Conservation (phyloP, 2,329 filamentous ascomycete genomes). For the Cercospora sp. region DNA sequence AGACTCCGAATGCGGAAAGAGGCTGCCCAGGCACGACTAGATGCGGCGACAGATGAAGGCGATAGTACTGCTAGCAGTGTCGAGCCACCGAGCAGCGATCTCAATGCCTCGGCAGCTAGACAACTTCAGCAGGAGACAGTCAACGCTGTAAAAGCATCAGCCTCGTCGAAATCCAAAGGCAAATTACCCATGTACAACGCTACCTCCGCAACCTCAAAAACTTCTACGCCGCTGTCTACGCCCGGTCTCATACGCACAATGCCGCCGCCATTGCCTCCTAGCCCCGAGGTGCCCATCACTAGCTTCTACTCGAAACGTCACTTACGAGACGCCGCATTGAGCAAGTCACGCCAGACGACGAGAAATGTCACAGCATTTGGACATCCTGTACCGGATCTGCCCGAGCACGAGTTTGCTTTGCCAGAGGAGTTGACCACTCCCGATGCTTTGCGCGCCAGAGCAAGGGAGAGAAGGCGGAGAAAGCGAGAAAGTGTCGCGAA, state of each 20-base stretch:
- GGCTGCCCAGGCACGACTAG: conserved; percentile 54
- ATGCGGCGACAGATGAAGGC: conserved; percentile 45
- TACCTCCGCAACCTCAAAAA: conserved; percentile 14
- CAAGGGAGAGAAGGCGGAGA: conserved; percentile 62
- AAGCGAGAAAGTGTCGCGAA: conserved; percentile 52
- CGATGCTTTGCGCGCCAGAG: conserved; percentile 55
- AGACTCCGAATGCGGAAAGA: conserved; percentile 75
- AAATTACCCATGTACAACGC: conserved; percentile 33
- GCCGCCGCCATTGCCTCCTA: conserved; percentile 32
- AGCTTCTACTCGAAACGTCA: conserved; percentile 84
- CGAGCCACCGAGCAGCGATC: conserved; percentile 66
- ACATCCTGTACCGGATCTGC: conserved; percentile 71
- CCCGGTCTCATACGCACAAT: conserved; percentile 11
- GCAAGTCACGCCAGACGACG: conserved; percentile 49
- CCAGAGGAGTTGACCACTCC: conserved; percentile 62
- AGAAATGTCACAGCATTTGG: conserved; percentile 79
- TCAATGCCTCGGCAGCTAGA: conserved; percentile 69
- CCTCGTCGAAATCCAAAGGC: conserved; percentile 37
- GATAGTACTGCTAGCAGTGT: conserved; percentile 41
- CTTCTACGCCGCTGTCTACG: conserved; percentile 18
- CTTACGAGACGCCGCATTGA: conserved; percentile 76
- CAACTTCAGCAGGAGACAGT: conserved; percentile 74
- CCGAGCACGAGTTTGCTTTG: conserved; percentile 70
- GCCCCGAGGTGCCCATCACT: conserved; percentile 56
- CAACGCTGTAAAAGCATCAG: conserved; percentile 47